Percentiles rank a stretch among this genome's conserved stretches.
These are phyloP conservation scores for Poronia punctata DNA, from an alignment of 495 filamentous ascomycete genomes.

Conservation along the genomic window DNA sequence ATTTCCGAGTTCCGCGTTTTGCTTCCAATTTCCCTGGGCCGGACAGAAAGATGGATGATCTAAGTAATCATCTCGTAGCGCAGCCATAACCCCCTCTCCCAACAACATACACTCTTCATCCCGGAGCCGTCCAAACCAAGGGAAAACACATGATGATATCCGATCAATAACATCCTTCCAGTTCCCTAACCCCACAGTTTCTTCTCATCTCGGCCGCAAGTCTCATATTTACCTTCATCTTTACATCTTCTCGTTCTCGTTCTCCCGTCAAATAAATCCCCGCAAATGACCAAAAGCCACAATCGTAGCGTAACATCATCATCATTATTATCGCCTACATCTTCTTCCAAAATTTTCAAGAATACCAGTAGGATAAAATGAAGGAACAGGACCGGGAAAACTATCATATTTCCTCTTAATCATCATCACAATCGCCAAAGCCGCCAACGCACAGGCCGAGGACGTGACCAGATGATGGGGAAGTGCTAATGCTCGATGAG, in stretches of 20 bases:
- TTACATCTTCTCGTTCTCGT: slow-evolving; percentile 4
- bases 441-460: slow-evolving; percentile 12
- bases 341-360: slow-evolving; percentile 5
- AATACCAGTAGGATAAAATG: slow-evolving; percentile 8
- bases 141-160: slow-evolving; percentile 9
- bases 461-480: slow-evolving; percentile 2
- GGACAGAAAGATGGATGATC: slow-evolving; percentile 8
- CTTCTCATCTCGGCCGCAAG: slow-evolving; percentile 11
- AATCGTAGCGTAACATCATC: slow-evolving; percentile 4
- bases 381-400: slow-evolving; percentile 8
- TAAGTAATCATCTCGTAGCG: slow-evolving; percentile 4
- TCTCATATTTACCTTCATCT: slow-evolving; percentile 6
- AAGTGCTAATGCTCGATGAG: slow-evolving; percentile 10
- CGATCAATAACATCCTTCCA: slow-evolving; percentile 9
- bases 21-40: slow-evolving; percentile 8
- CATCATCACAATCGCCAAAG: slow-evolving; percentile 9
- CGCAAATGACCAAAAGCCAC: slow-evolving; percentile 9
- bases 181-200: slow-evolving; percentile 7
- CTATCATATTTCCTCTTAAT: slow-evolving; percentile 9
- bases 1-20: no score
- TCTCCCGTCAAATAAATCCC: slow-evolving; percentile 7
- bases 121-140: slow-evolving; percentile 10
- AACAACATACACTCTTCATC: slow-evolving; percentile 11
- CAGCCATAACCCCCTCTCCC: slow-evolving; percentile 11
- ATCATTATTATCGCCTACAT: slow-evolving; percentile 1